Evolutionary conservation across 1,284 basidiomycete genomes (phyloP).

Genomic region (Cryptococcus amylolentus): DNA sequence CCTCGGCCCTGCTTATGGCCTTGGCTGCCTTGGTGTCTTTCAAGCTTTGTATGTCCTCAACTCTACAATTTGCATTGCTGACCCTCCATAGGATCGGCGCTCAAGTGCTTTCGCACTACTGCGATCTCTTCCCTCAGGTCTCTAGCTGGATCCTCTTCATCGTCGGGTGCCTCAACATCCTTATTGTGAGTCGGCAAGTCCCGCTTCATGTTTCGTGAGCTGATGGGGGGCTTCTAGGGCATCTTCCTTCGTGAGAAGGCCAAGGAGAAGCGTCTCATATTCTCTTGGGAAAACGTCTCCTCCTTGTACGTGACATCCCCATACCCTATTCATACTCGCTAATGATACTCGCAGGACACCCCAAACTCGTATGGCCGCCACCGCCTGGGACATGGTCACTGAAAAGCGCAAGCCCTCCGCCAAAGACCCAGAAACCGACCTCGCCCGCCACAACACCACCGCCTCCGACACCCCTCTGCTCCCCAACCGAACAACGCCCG

Average conservation of each 20-base stretch:
- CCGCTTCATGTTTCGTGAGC: neutral
- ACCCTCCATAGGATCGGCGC: constrained; percentile 58
- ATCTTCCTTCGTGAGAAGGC: constrained; percentile 39
- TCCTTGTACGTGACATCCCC: constrained; percentile 30
- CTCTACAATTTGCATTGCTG: neutral
- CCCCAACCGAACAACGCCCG: constrained; percentile 26
- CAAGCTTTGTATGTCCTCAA: constrained; percentile 63
- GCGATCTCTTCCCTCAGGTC: constrained; percentile 73
- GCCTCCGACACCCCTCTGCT: constrained; percentile 29
- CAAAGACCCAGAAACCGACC: neutral
- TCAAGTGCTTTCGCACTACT: constrained; percentile 74
- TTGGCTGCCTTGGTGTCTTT: constrained; percentile 75
- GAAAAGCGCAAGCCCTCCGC: constrained; percentile 17
- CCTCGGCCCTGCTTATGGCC: constrained; percentile 72
- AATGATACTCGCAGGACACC: constrained; percentile 28
- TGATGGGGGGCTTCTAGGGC: constrained; percentile 24
- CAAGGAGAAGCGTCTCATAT: constrained; percentile 41
- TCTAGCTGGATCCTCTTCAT: constrained; percentile 81
- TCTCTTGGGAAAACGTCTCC: constrained; percentile 48
- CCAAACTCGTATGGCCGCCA: constrained; percentile 41
- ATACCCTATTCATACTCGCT: neutral
- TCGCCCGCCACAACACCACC: constrained; percentile 13
- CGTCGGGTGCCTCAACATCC: constrained; percentile 74
- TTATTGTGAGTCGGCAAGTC: constrained; percentile 54
- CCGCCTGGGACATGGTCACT: constrained; percentile 42